Base-by-base conservation (phyloP, 2,329 filamentous ascomycete genomes). In the Aspergillus fischeri region DNA sequence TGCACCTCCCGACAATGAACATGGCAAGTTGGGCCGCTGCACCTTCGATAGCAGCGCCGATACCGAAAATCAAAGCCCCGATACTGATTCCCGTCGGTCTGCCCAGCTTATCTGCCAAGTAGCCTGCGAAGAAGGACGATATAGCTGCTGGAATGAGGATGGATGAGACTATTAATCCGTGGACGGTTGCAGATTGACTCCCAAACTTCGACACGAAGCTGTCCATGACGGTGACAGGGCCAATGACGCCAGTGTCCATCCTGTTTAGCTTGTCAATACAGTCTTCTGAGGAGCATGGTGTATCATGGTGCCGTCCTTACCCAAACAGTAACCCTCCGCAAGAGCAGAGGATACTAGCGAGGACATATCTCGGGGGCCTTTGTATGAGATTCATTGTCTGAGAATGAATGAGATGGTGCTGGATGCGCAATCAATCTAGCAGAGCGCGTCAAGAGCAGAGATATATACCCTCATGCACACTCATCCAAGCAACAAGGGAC, bases 151-250 rank as follows among this genome's bases (percentile, higher is more conserved):
- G 81, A 29, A 87, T 75, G 51, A 87, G 71, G 54, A 87, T 83
- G 2, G 78, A 77, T 0, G 84, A 86, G 3, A 88, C 83, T 1
- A 82, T 80, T 17, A 86, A 74, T 0, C 85, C 85, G 53, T 82
- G 80, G 4, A 85, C 67, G 0, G 77, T 78, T 1, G 83, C 73
- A 0, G 81, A 81, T 38, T 83, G 73, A 4, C 66, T 63, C 1
- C 83, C 83, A 49, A 86, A 81, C 3, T 76, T 75, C 2, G 70
- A 55, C 9, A 72, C 73, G 66, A 84, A 87, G 17, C 74, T 70
- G 0, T 74, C 63, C 84, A 87, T 87, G 2, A 79, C 77, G 0
- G 84, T 86, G 0, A 86, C 78, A 3, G 84, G 80, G 1, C 85
- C 84, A 53, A 86, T 84, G 27, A 77, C 81, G 9, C 83, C 82